Evolutionary conservation across 2,329 filamentous ascomycete species (phyloP), one percentile per base, ranked within the genome.

Genomic region (Coleophoma cylindrospora): DNA sequence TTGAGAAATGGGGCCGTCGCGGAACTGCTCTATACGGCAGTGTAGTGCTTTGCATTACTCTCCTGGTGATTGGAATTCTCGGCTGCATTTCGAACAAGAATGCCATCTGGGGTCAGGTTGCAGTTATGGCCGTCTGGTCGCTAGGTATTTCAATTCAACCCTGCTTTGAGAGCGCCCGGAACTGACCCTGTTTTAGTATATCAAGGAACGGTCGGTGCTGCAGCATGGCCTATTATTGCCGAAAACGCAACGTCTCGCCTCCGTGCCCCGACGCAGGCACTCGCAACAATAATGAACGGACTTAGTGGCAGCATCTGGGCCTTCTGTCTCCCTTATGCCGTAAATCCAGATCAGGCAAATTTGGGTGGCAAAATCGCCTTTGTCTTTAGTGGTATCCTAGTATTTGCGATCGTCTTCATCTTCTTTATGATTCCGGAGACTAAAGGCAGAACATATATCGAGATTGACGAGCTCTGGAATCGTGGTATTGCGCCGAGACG

Each of bases 181-280:
- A 12, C 9, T 40, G 9, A 34, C 33, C n/a, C 22, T n/a, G 8
- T 10, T 17, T 3, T 34, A 48, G 47, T 52, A 13, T 53, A 53
- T 33, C 51, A 50, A 38, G 40, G 27, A 12, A 48, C 48, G n/a
- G 48, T 53, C 14, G 68, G 67, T 11, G 63, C 67, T 3, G 66
- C 67, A 2, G 68, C 65, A 27, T 72, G 70, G 49, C 68, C 68
- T 1, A 67, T 71, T 4, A 62, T 68, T 0, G 69, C 69, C 0
- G 71, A 74, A 57, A 60, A 70, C n/a, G 66, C 72, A 3, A 72
- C 68, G 57, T 71, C 70, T 9, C 61, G 69, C 34, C 61, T 74
- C 50, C 63, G 72, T 6, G 45, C 34, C 27, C 48, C 32, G 37
- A 44, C 43, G 5, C 36, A 47, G 13, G 48, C 34, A 10, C 45